Evolutionary conservation across 2,329 filamentous ascomycete genomes (phyloP).

Genomic region (Colletotrichum truncatum): DNA sequence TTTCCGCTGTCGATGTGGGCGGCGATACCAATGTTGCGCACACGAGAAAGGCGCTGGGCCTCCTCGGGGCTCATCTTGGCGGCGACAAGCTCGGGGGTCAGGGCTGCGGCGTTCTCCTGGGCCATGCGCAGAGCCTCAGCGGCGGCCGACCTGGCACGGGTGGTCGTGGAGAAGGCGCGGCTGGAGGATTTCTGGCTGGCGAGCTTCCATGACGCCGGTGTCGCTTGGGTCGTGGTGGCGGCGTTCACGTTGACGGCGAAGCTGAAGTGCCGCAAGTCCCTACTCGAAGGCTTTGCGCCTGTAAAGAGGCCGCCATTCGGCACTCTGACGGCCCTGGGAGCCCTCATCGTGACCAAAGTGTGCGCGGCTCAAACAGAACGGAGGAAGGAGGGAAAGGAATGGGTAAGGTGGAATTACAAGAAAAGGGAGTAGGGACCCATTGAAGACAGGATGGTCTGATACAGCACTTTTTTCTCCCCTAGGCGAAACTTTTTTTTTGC

Average conservation of each 20-base stretch:
- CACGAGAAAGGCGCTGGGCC: conserved; percentile 77
- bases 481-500: conserved; percentile 37
- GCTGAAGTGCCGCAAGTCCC: conserved; percentile 39
- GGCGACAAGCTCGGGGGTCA: conserved; percentile 71
- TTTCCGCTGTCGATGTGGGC: conserved; percentile 99
- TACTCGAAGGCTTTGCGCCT: conserved; percentile 38
- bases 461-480: conserved; percentile 30
- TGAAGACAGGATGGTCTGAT: conserved; percentile 27
- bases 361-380: conserved; percentile 6
- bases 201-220: conserved; percentile 15
- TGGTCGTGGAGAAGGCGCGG: conserved; percentile 46
- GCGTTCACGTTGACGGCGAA: conserved; percentile 35
- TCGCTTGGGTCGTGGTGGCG: neutral
- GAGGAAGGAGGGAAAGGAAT: conserved; percentile 2
- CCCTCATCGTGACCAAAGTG: conserved; percentile 46
- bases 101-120: conserved; percentile 59
- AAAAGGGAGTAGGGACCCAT: conserved; percentile 25
- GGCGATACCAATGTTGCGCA: conserved; percentile 98
- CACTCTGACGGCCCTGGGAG: conserved; percentile 49
- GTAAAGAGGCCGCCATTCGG: conserved; percentile 49
- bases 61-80: conserved; percentile 85
- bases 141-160: conserved; percentile 38
- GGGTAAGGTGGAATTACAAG: conserved; percentile 12
- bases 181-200: conserved; percentile 16
- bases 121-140: conserved; percentile 61